These are phyloP conservation scores for Flaveria linearis DNA, from an alignment of 129 eudicot genomes.

Conservation along the genomic window DNA sequence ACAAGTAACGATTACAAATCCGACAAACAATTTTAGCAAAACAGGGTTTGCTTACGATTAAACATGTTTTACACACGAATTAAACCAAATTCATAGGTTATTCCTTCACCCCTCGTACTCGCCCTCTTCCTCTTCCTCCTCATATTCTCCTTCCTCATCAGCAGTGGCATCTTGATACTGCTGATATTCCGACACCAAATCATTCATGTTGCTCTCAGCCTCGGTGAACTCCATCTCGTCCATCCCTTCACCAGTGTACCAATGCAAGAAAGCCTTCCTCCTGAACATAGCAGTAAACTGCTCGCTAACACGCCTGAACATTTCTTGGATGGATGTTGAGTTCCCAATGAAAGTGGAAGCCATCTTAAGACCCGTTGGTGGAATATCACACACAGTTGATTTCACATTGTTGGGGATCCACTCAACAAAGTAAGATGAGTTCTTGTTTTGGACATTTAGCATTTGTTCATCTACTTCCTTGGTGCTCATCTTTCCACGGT, in stretches of 20 bases:
- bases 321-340: conserved; percentile 59
- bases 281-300: conserved; percentile 66
- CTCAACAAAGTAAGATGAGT: conserved; percentile 62
- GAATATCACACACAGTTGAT: conserved; percentile 62
- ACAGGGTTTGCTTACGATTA: neutral
- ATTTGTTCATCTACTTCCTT: conserved; percentile 64
- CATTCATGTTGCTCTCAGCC: conserved; percentile 61
- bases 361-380: conserved; percentile 64
- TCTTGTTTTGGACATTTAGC: conserved; percentile 61
- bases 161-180: conserved; percentile 72
- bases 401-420: conserved; percentile 67
- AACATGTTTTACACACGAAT: neutral
- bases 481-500: conserved; percentile 66
- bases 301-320: conserved; percentile 64
- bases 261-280: conserved; percentile 72
- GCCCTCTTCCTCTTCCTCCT: conserved; percentile 44
- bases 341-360: conserved; percentile 61
- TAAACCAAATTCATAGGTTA: neutral
- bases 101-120: conserved; percentile 20
- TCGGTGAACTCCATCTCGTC: conserved; percentile 69
- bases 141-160: conserved; percentile 47
- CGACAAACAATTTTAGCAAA: neutral
- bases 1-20: neutral
- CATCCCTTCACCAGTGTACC: conserved; percentile 65
- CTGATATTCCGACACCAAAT: conserved; percentile 57